A percentile compares a stretch with the other conserved stretches of the same genome.
These are phyloP conservation scores for Leccinum longicurvipes DNA, from an alignment of 768 basidiomycete species.

Conservation along the genomic window DNA sequence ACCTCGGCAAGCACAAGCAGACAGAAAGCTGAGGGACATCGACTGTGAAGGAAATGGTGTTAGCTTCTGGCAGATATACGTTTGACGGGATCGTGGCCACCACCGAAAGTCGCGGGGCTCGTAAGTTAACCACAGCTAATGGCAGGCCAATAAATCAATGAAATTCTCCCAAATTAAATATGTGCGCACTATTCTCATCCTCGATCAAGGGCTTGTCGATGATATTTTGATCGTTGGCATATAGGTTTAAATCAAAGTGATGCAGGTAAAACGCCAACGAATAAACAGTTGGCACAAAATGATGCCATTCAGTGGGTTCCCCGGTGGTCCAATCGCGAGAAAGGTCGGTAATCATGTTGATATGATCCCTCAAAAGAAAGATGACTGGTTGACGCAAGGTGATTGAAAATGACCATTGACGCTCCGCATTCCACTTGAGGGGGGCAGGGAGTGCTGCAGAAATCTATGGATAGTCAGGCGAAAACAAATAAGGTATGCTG, in stretches of 20 bases:
- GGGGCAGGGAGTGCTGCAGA: slow-evolving; percentile 77
- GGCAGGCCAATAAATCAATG: not conserved
- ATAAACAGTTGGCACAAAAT: slow-evolving; percentile 84
- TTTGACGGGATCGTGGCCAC: slow-evolving; percentile 62
- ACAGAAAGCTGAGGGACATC: slow-evolving; percentile 56
- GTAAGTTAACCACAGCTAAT: slow-evolving; percentile 68
- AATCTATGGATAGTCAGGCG: slow-evolving; percentile 39
- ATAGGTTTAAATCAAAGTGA: slow-evolving; percentile 75
- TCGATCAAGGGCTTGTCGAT: slow-evolving; percentile 80
- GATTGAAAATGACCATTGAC: slow-evolving; percentile 77
- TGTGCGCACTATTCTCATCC: slow-evolving; percentile 76
- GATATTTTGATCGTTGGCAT: slow-evolving; percentile 95
- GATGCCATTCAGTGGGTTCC: slow-evolving; percentile 72
- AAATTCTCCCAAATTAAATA: not conserved
- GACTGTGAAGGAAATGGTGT: slow-evolving; percentile 61
- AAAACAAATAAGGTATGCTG: slow-evolving; percentile 12
- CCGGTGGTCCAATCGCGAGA: slow-evolving; percentile 89
- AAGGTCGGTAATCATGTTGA: slow-evolving; percentile 93
- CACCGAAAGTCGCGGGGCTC: slow-evolving; percentile 54
- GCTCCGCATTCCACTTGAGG: slow-evolving; percentile 74
- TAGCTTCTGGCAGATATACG: slow-evolving; percentile 67
- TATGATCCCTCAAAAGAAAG: slow-evolving; percentile 85
- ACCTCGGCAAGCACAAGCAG: slow-evolving; percentile 72
- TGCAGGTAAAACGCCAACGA: slow-evolving; percentile 63
- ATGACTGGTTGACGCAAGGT: slow-evolving; percentile 69